Percentiles rank a stretch among this genome's conserved stretches.
phyloP scores from a whole-genome alignment of 768 basidiomycete species.

The Naganishia vaughanmartiniae region DNA sequence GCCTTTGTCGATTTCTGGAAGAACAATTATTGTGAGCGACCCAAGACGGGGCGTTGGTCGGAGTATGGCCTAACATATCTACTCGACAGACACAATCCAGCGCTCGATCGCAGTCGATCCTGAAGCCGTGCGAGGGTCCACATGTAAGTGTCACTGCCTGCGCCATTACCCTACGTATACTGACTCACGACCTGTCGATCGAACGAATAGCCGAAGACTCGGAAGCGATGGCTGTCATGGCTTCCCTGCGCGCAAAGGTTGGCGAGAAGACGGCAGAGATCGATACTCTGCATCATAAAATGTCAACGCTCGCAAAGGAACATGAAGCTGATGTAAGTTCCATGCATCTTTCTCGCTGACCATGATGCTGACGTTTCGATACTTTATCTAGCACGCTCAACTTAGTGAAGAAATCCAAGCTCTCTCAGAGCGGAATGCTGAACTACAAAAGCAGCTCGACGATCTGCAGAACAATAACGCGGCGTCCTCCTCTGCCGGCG shows the following conservation, averaged over 20 bases:
- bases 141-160: constrained; percentile 33
- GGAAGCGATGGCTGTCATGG: constrained; percentile 76
- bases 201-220: constrained; percentile 56
- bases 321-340: constrained; percentile 48
- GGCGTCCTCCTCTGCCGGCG: constrained; percentile 12
- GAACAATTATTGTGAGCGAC: constrained; percentile 81
- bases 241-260: constrained; percentile 78
- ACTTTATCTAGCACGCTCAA: constrained; percentile 38
- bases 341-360: background rate
- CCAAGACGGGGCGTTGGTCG: background rate
- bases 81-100: constrained; percentile 52
- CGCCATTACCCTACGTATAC: background rate
- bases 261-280: constrained; percentile 65
- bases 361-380: background rate
- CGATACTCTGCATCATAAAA: constrained; percentile 50
- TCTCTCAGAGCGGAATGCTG: constrained; percentile 35
- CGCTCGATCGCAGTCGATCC: constrained; percentile 54
- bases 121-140: constrained; percentile 48
- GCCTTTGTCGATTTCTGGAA: constrained; percentile 98
- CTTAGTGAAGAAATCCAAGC: constrained; percentile 45
- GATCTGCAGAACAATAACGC: constrained; percentile 31
- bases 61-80: background rate
- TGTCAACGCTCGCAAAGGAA: constrained; percentile 46
- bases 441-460: constrained; percentile 28
- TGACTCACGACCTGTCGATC: background rate